A percentile compares a stretch with the other conserved stretches of the same genome.
Evolutionary conservation across 371 early-diverging fungal genomes (phyloP).

Genomic region (Amoeboaphelidium protococcarum): DNA sequence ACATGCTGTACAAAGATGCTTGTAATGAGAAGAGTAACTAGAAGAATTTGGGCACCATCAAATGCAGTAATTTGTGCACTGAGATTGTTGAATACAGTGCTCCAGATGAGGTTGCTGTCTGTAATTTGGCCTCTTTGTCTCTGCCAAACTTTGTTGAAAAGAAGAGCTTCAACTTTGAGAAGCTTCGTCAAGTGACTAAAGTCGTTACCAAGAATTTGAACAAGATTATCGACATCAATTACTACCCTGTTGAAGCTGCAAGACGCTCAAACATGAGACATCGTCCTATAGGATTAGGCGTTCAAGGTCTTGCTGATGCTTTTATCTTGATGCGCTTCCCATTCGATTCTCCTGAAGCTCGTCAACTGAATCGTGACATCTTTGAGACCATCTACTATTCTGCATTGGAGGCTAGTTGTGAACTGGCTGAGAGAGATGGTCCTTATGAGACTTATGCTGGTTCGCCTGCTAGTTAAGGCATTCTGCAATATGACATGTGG

Average conservation of each 20-base stretch:
- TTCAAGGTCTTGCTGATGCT: slow-evolving; percentile 97
- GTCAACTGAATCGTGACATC: slow-evolving; percentile 61
- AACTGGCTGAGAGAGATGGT: slow-evolving; percentile 61
- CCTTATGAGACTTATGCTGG: slow-evolving; percentile 75
- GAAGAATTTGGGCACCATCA: slow-evolving; percentile 86
- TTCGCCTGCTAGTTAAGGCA: slow-evolving; percentile 71
- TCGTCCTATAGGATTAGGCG: slow-evolving; percentile 95
- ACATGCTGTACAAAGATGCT: slow-evolving; percentile 97
- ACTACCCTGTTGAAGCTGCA: slow-evolving; percentile 88
- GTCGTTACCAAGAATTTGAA: slow-evolving; percentile 75
- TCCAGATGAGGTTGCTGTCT: slow-evolving; percentile 95
- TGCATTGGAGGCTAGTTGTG: slow-evolving; percentile 82
- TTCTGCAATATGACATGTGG: slow-evolving; percentile 93
- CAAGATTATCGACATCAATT: slow-evolving; percentile 91
- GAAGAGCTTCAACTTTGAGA: slow-evolving; percentile 33
- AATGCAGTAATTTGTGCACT: slow-evolving; percentile 33
- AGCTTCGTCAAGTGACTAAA: slow-evolving; percentile 48
- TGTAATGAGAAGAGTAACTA: slow-evolving; percentile 96
- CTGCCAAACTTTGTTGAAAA: slow-evolving; percentile 79
- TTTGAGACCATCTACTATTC: slow-evolving; percentile 97
- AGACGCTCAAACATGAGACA: slow-evolving; percentile 70
- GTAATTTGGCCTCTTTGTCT: slow-evolving; percentile 93
- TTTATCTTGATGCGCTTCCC: slow-evolving; percentile 86
- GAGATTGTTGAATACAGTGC: slow-evolving; percentile 79
- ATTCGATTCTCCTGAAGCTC: slow-evolving; percentile 83